A percentile compares a stretch with the other conserved stretches of the same genome.
These are phyloP conservation scores for Fusarium sp. DNA, from an alignment of 2,329 filamentous ascomycete genomes.

Conservation along the genomic window DNA sequence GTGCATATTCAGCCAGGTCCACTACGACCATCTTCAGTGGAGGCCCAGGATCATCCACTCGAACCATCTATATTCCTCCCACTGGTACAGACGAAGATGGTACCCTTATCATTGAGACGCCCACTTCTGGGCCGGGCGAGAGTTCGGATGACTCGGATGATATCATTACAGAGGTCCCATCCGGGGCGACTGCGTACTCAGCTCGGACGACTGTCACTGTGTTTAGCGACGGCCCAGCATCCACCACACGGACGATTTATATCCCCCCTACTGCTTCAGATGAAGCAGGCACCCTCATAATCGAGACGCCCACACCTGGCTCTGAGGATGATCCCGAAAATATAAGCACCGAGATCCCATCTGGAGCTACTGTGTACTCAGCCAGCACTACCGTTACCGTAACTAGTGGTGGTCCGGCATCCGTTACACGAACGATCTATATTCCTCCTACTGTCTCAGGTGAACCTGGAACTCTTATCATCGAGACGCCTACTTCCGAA, in stretches of 20 bases:
- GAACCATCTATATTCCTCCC: slow-evolving; percentile 16
- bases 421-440: not conserved
- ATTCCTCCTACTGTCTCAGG: not conserved
- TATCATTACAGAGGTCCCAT: not conserved
- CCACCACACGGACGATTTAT: slow-evolving; percentile 6
- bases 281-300: slow-evolving; percentile 16
- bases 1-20: not conserved
- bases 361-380: not conserved
- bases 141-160: not conserved
- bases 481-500: not conserved
- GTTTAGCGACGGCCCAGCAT: not conserved
- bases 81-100: slow-evolving; percentile 9
- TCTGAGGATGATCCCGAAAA: not conserved
- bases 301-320: slow-evolving; percentile 5
- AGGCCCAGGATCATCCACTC: not conserved
- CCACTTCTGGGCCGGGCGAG: not conserved
- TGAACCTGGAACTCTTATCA: slow-evolving; percentile 6
- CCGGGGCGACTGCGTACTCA: not conserved
- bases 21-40: slow-evolving; percentile 12
- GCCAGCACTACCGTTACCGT: slow-evolving; percentile 5
- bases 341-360: not conserved
- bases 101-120: slow-evolving; percentile 16
- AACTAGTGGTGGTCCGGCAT: slow-evolving; percentile 3
- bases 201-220: not conserved
- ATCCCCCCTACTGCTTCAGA: slow-evolving; percentile 10